Conservation (phyloP, 805 yeast species). For the Candida glaebosa region DNA sequence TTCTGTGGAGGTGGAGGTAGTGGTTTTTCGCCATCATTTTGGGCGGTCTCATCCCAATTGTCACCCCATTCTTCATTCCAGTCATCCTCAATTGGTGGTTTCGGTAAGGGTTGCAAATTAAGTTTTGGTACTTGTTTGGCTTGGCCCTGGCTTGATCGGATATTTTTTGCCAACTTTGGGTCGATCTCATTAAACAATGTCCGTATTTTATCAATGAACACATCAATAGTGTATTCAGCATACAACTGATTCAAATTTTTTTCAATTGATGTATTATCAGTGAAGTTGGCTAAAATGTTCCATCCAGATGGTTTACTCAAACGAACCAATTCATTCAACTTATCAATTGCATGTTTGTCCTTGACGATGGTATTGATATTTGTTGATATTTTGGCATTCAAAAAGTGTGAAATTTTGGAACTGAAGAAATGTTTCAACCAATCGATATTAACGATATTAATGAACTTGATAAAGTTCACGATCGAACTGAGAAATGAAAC, state of each 20-base stretch:
- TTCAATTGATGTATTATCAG: constrained; percentile 12
- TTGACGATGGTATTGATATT: constrained; percentile 23
- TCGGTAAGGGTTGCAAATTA: constrained; percentile 6
- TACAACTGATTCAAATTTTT: constrained; percentile 26
- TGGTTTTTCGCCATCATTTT: not conserved
- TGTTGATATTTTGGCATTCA: constrained; percentile 27
- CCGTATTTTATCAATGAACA: constrained; percentile 29
- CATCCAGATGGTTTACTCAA: constrained; percentile 11
- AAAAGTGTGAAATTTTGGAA: constrained; percentile 25
- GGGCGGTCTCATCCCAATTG: constrained; percentile 18
- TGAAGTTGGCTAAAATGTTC: constrained; percentile 12
- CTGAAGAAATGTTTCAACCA: constrained; percentile 23
- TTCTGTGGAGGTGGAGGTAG: too few relatives aligned
- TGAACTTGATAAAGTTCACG: constrained; percentile 24
- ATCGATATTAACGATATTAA: constrained; percentile 21
- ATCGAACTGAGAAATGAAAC: constrained; percentile 18
- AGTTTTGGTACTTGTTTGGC: too few relatives aligned
- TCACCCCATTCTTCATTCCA: constrained; percentile 30
- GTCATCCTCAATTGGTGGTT: constrained; percentile 14
- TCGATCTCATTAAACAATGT: constrained; percentile 11
- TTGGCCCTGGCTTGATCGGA: too few relatives aligned
- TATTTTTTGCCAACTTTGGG: constrained; percentile 10
- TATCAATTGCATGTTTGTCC: constrained; percentile 14
- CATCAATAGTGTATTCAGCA: constrained; percentile 29
- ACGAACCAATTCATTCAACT: constrained; percentile 15